Conservation (phyloP, 1,284 basidiomycete genomes). For the Thecaphora frezii region DNA sequence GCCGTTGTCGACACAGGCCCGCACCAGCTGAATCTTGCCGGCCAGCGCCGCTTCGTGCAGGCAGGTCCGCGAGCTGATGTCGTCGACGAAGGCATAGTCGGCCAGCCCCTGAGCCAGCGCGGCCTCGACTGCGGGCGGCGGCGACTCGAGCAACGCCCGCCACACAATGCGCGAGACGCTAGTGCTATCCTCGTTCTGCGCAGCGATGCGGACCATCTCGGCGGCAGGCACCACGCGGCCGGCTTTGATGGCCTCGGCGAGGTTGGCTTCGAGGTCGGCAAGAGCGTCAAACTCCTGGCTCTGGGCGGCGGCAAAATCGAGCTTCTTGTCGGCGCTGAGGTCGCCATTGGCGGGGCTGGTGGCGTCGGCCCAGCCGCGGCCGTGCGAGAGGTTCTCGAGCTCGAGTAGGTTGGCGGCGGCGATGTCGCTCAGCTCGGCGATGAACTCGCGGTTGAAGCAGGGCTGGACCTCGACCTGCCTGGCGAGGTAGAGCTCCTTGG, state of each 20-base stretch:
- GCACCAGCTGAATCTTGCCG: conserved; percentile 77
- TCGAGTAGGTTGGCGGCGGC: conserved; percentile 91
- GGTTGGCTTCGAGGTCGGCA: conserved; percentile 51
- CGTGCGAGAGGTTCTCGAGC: conserved; percentile 69
- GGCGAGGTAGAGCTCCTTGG: conserved; percentile 92
- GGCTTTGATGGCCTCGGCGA: conserved; percentile 42
- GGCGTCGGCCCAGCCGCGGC: conserved; percentile 21
- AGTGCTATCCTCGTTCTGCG: conserved; percentile 42
- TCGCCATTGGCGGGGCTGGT: conserved; percentile 21
- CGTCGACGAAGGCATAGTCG: conserved; percentile 88
- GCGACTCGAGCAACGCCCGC: conserved; percentile 51
- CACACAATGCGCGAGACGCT: conserved; percentile 54
- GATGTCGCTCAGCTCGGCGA: conserved; percentile 91
- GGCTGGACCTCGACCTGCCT: conserved; percentile 96
- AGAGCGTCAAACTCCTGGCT: conserved; percentile 46
- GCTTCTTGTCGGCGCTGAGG: conserved; percentile 42
- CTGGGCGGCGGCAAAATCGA: conserved; percentile 54
- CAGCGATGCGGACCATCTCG: conserved; percentile 45
- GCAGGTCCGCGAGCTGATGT: conserved; percentile 93
- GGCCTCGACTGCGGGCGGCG: conserved; percentile 35
- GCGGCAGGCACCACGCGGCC: conserved; percentile 36
- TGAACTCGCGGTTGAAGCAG: conserved; percentile 81
- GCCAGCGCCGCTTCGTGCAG: conserved; percentile 91
- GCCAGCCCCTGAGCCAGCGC: conserved; percentile 60
- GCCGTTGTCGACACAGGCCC: conserved; percentile 75